A percentile compares a stretch with the other conserved stretches of the same genome.
These are phyloP conservation scores for Penicillium aurantiogriseum DNA, from an alignment of 2,329 filamentous ascomycete species.

Conservation along the genomic window DNA sequence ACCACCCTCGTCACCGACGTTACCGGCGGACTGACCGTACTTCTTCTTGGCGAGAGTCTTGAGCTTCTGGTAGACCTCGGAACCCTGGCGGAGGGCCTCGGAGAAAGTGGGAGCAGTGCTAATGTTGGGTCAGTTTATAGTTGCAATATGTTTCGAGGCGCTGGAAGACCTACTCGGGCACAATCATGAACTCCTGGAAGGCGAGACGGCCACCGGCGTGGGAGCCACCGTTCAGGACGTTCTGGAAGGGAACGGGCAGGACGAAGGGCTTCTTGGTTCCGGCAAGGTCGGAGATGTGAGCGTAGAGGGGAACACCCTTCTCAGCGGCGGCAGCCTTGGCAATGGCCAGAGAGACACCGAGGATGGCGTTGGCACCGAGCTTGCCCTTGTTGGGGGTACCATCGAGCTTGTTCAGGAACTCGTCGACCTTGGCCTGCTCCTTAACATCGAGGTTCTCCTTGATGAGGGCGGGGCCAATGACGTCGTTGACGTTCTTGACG, in stretches of 20 bases:
- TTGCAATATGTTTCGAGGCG: not conserved
- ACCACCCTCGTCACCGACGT: slow-evolving; percentile 99
- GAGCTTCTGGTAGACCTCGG: slow-evolving; percentile 97
- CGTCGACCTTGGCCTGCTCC: slow-evolving; percentile 79
- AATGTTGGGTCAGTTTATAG: slow-evolving; percentile 9
- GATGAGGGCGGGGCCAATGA: slow-evolving; percentile 78
- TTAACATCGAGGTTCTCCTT: slow-evolving; percentile 80
- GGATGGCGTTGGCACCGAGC: slow-evolving; percentile 83
- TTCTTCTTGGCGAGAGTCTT: slow-evolving; percentile 98
- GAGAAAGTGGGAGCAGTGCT: slow-evolving; percentile 84
- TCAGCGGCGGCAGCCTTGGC: slow-evolving; percentile 87
- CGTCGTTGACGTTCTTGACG: slow-evolving; percentile 78
- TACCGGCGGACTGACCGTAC: slow-evolving; percentile 98
- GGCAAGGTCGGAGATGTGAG: slow-evolving; percentile 81
- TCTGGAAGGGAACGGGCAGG: slow-evolving; percentile 88
- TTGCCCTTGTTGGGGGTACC: slow-evolving; percentile 84
- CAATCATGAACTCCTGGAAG: slow-evolving; percentile 97
- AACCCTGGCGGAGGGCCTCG: slow-evolving; percentile 92
- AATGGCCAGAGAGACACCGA: slow-evolving; percentile 79
- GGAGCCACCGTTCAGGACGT: slow-evolving; percentile 89
- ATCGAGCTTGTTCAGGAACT: slow-evolving; percentile 82
- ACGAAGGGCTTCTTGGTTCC: slow-evolving; percentile 91
- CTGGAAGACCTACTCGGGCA: slow-evolving; percentile 64
- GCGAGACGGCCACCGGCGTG: slow-evolving; percentile 95
- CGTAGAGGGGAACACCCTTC: slow-evolving; percentile 84